phyloP scores from a whole-genome alignment of 208 protist genomes.

The Trichomonas vaginalis region DNA sequence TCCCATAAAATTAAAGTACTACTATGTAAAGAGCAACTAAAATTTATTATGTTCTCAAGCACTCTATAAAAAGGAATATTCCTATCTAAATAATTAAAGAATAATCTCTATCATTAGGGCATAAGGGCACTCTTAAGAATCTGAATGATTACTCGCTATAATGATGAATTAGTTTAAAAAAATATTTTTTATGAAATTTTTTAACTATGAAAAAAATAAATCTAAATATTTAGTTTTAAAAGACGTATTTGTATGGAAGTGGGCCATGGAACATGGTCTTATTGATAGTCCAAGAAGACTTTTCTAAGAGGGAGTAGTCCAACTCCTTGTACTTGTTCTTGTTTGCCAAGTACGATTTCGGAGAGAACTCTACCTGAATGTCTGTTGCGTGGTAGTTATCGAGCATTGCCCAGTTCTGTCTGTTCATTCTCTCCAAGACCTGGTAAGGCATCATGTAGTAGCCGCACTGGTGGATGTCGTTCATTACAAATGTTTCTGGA shows the following conservation, averaged over 20 bases:
- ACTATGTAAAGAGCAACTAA: no score
- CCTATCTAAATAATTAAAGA: no score
- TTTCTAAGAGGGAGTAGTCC: neutral
- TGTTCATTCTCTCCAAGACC: neutral
- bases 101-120: no score
- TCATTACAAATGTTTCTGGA: neutral
- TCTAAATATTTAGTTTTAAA: no score
- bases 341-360: neutral
- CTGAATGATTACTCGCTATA: no score
- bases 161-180: no score
- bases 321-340: neutral
- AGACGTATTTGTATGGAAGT: conserved; percentile 10
- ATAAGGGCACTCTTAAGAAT: no score
- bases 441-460: neutral
- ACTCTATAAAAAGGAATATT: no score
- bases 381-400: neutral
- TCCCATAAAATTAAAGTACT: no score
- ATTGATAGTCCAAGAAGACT: neutral
- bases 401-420: neutral
- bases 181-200: no score
- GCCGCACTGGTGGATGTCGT: neutral
- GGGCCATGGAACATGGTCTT: neutral
- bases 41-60: no score
- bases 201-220: no score
- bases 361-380: neutral